A percentile compares a stretch with the other conserved stretches of the same genome.
Evolutionary conservation across 495 filamentous ascomycete genomes (phyloP).

Genomic region (Xylaria longipes): DNA sequence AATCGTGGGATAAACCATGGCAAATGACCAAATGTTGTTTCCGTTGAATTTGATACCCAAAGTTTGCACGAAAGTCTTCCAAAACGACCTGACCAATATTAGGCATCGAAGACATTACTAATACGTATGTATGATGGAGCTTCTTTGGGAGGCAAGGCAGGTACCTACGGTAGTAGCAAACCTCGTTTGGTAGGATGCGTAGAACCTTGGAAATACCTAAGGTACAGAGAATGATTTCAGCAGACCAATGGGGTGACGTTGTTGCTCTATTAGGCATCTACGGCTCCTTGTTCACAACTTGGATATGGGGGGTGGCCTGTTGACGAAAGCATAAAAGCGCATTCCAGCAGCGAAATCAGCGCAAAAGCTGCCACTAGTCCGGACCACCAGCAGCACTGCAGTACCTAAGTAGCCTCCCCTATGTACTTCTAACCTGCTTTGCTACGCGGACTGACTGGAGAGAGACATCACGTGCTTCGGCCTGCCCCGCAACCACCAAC

Average conservation of each 20-base stretch:
- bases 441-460: background rate
- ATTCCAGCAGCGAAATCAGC: conserved; percentile 18
- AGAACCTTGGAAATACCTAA: too few species aligned
- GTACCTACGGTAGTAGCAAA: background rate
- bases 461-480: conserved; percentile 26
- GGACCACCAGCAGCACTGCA: background rate
- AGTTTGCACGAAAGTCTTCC: background rate
- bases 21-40: background rate
- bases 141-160: background rate
- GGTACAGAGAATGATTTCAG: background rate
- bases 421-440: background rate
- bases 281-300: background rate
- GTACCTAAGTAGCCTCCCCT: background rate
- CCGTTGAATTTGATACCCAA: conserved; percentile 14
- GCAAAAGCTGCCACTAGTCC: background rate
- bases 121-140: background rate
- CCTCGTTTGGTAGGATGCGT: background rate
- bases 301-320: conserved; percentile 3
- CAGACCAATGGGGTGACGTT: background rate
- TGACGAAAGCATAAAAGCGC: conserved; percentile 19
- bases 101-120: conserved; percentile 27
- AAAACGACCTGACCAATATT: background rate
- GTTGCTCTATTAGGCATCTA: conserved; percentile 23
- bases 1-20: background rate
- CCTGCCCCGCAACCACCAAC: conserved; percentile 30